A percentile compares a stretch with the other conserved stretches of the same genome.
Conservation (phyloP, 2,329 filamentous ascomycete genomes). For the Neofusicoccum kwambonambiense region DNA sequence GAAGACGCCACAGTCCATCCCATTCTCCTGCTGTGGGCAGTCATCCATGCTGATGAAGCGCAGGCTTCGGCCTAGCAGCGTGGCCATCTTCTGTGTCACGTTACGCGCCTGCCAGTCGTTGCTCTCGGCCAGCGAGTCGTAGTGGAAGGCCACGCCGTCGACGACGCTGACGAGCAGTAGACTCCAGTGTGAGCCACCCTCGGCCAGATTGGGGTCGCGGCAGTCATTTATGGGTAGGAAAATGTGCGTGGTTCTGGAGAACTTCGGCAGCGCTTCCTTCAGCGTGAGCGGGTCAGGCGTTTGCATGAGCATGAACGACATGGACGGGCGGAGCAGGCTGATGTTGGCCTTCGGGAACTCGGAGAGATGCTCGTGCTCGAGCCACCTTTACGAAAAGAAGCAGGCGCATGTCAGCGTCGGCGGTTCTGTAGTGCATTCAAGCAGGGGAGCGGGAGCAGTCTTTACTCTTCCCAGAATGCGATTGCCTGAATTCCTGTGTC, state of each 20-base stretch:
- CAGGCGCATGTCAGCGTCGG: conserved; percentile 1
- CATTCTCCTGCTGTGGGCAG: conserved; percentile 86
- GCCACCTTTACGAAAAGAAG: conserved; percentile 53
- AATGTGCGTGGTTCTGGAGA: conserved; percentile 79
- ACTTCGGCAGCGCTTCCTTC: conserved; percentile 73
- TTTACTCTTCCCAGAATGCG: conserved; percentile 94
- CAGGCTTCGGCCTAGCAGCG: conserved; percentile 65
- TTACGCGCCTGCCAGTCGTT: conserved; percentile 73
- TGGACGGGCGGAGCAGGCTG: conserved; percentile 84
- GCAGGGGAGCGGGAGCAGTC: conserved; percentile 20
- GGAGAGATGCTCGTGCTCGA: conserved; percentile 83
- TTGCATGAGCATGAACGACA: conserved; percentile 88
- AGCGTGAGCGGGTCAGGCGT: conserved; percentile 58
- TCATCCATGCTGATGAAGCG: conserved; percentile 81
- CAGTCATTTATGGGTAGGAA: conserved; percentile 97
- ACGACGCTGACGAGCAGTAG: conserved; percentile 84
- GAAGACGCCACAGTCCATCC: conserved; percentile 91
- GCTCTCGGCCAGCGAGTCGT: conserved; percentile 70
- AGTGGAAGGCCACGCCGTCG: conserved; percentile 92
- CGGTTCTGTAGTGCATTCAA: background rate
- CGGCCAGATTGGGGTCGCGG: conserved; percentile 72
- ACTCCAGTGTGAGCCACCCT: conserved; percentile 93
- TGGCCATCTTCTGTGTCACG: conserved; percentile 67
- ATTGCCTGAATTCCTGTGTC: conserved; percentile 64
- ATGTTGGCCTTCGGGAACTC: conserved; percentile 82